Conservation (phyloP, 2,329 filamentous ascomycete genomes). For the Aspergillus unguis region DNA sequence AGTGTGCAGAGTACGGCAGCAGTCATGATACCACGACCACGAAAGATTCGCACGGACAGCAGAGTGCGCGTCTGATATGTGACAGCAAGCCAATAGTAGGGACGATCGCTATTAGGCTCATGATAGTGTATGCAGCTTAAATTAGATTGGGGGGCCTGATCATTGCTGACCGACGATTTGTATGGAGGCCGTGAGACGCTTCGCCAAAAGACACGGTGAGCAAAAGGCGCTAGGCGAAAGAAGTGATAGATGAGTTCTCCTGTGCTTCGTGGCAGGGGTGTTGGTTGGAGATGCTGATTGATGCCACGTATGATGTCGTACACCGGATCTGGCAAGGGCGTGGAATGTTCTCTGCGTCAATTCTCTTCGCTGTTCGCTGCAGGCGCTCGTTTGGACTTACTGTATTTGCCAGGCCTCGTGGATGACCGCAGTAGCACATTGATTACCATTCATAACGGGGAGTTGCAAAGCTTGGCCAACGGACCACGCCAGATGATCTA, state of each 20-base stretch:
- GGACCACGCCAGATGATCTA: too few species aligned
- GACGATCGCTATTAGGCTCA: not conserved
- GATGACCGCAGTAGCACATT: too few species aligned
- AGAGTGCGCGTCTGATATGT: not conserved
- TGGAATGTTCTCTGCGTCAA: too few species aligned
- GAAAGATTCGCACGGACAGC: not conserved
- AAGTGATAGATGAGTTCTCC: not conserved
- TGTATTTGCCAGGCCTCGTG: too few species aligned
- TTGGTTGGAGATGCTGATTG: not conserved
- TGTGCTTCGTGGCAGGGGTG: not conserved
- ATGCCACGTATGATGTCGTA: too few species aligned
- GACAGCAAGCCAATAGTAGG: not conserved
- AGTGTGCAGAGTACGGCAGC: not conserved
- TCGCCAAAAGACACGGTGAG: constrained; percentile 5
- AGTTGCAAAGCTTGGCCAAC: too few species aligned
- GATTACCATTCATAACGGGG: too few species aligned
- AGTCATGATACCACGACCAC: not conserved
- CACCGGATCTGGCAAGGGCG: too few species aligned
- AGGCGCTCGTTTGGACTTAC: too few species aligned
- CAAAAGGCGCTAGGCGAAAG: not conserved
- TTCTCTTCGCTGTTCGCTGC: too few species aligned
- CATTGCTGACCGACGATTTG: constrained; percentile 3
- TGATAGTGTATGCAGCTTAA: not conserved
- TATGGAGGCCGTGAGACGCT: not conserved
- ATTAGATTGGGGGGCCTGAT: constrained; percentile 7